Evolutionary conservation across 1,284 basidiomycete species (phyloP).

Genomic region (Albatrellus sp.): DNA sequence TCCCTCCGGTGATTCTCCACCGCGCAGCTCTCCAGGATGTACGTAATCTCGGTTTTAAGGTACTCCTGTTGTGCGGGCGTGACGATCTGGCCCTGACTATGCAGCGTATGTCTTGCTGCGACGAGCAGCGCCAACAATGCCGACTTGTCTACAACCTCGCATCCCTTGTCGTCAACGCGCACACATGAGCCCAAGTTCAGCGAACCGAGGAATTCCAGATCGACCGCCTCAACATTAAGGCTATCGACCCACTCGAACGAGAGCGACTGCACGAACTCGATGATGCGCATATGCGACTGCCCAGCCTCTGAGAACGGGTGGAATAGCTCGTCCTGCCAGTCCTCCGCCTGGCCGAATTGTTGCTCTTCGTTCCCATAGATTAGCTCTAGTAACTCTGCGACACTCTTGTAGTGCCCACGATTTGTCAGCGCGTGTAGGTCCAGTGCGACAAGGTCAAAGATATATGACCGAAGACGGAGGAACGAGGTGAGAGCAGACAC

Average conservation of each 20-base stretch:
- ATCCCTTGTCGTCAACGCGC: slow-evolving; percentile 59
- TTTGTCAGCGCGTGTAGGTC: slow-evolving; percentile 83
- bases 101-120: slow-evolving; percentile 45
- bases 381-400: slow-evolving; percentile 60
- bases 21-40: slow-evolving; percentile 72
- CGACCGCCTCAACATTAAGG: slow-evolving; percentile 36
- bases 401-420: slow-evolving; percentile 61
- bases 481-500: slow-evolving; percentile 67
- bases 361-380: slow-evolving; percentile 55
- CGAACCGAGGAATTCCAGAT: slow-evolving; percentile 57
- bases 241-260: slow-evolving; percentile 84
- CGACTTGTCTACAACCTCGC: slow-evolving; percentile 71
- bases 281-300: slow-evolving; percentile 73
- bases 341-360: slow-evolving; percentile 25
- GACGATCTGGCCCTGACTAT: slow-evolving; percentile 56
- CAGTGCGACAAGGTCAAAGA: slow-evolving; percentile 80
- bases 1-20: slow-evolving; percentile 81
- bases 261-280: slow-evolving; percentile 79
- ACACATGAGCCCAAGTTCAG: slow-evolving; percentile 71
- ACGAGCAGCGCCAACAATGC: slow-evolving; percentile 59
- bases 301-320: slow-evolving; percentile 55
- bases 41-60: slow-evolving; percentile 57
- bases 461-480: slow-evolving; percentile 73
- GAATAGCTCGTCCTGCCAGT: slow-evolving; percentile 37
- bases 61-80: slow-evolving; percentile 55